Evolutionary conservation across 345 rosid species (phyloP), one percentile per base, ranked within the genome.

Genomic region (Melaleuca alternifolia): DNA sequence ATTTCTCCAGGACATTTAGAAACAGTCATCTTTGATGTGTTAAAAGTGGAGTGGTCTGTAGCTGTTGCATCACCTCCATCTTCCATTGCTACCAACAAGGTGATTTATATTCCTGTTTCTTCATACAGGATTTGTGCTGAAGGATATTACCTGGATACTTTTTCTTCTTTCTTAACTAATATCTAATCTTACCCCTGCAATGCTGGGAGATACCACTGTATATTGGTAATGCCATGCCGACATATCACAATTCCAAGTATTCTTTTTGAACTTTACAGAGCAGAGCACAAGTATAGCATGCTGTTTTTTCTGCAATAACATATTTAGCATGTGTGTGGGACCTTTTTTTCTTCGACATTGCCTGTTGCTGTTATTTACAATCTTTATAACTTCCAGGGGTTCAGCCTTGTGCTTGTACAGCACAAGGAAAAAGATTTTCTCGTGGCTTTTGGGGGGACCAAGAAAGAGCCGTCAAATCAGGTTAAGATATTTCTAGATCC

Each of bases 401-500:
- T 97, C 89, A 96, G 98, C 90, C 91, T 97, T 81, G 98, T 94
- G 85, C 95, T 93, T 87, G 94, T 93, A 87, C 97, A 94, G 87
- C 98, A 96, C 92, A 96, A 95, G 90, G 99, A 94, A 82, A 95
- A 94, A 89, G 98, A 95, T 90, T 92, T 93, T 88, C 99, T 97
- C 18, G 97, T 97, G 90, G 98, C 99, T 53, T 97, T 97, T 83
- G 98, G 99, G 85, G 99, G 99, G 85, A 89, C 87, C 50, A 95
- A 87, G 89, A 97, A 96, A 89, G 99, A 97, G 89, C 95, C 94
- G 51, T 94, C 97, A n/a, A 94, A 96, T 91, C 99, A 97, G 99
- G 99, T 97, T 77, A 26, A 87, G 79, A 88, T 8, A n/a, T 26
- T n/a, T 89, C 20, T 37, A 71, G 37, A 37, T 71, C 26, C 1